Base-by-base conservation (phyloP, 2,329 filamentous ascomycete genomes). In the Leptographium lundbergii region DNA sequence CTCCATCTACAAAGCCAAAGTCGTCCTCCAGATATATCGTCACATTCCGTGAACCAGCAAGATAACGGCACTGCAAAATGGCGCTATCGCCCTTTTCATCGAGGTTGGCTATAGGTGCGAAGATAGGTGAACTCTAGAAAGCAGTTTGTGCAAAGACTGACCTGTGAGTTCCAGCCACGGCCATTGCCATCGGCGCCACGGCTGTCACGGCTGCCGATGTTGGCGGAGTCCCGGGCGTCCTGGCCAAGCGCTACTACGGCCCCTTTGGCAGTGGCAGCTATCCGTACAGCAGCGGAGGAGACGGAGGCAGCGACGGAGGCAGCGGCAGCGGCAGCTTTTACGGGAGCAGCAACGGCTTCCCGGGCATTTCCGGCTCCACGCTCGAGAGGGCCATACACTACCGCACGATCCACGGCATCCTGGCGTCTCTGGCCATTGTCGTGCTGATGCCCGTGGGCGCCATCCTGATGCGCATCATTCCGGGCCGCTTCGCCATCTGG, bases 371-470 rank as follows among this genome's bases (percentile, higher is more conserved):
- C 9, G 66, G 65, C 54, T 68, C 72, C 64, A 67, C 69, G 57
- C 59, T 69, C 51, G 39, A 62, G 1, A 39, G 59, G 6, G 69
- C 69, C n/a, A 63, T 64, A 42, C 62, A 63, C 58, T 68, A 69
- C 52, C 70, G 74, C 29, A 69, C 64, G 5, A 63, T 71, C 32
- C 76, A 78, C 67, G 75, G 75, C 17, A 68, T 73, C 34, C 63
- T 78, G 5, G 73, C 72, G 7, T 65, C 70, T 10, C 22, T 75
- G 6, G 71, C 73, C 29, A 73, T 78, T 59, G 73, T 72, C 13
- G 63, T 72, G 24, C 63, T 78, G 22, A 77, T 78, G 63, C 76
- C 76, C 2, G 56, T 74, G 22, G 75, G 76, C 54, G 69, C 74
- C 1, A 70, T 77, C 52, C 47, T 75, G 27, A 67, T 78, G 65